Percentiles rank a stretch among this genome's conserved stretches.
Evolutionary conservation across 345 rosid genomes (phyloP).

Genomic region (Mangifera indica): DNA sequence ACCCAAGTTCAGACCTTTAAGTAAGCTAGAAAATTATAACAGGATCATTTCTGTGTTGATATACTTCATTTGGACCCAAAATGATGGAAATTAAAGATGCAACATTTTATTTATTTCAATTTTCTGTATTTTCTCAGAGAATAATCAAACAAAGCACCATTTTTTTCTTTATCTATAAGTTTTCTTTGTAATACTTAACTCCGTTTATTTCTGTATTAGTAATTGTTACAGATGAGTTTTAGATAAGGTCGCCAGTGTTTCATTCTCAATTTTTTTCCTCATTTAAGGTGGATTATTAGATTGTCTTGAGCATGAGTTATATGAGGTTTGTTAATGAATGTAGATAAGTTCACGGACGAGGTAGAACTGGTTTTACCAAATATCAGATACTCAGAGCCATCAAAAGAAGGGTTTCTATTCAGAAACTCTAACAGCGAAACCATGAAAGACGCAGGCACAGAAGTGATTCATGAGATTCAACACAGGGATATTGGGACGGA

Average conservation of each 20-base stretch:
- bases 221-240: not conserved
- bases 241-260: not conserved
- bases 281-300: slow-evolving; percentile 2
- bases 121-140: not conserved
- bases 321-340: slow-evolving; percentile 25
- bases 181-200: not conserved
- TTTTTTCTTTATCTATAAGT: not conserved
- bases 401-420: slow-evolving; percentile 78
- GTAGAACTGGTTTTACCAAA: slow-evolving; percentile 57
- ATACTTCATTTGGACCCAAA: not conserved
- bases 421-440: slow-evolving; percentile 40
- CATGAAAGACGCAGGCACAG: slow-evolving; percentile 55
- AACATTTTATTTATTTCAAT: no score
- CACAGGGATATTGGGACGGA: slow-evolving; percentile 87
- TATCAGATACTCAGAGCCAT: slow-evolving; percentile 47
- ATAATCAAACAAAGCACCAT: not conserved
- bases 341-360: slow-evolving; percentile 79
- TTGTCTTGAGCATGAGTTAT: slow-evolving; percentile 14
- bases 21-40: not conserved
- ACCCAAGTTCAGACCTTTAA: not conserved
- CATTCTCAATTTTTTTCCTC: not conserved
- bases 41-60: not conserved
- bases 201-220: not conserved
- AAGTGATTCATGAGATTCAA: slow-evolving; percentile 41
- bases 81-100: not conserved